Evolutionary conservation across 2,329 filamentous ascomycete species (phyloP), one percentile per base, ranked within the genome.

Genomic region (Thelonectria discophora): DNA sequence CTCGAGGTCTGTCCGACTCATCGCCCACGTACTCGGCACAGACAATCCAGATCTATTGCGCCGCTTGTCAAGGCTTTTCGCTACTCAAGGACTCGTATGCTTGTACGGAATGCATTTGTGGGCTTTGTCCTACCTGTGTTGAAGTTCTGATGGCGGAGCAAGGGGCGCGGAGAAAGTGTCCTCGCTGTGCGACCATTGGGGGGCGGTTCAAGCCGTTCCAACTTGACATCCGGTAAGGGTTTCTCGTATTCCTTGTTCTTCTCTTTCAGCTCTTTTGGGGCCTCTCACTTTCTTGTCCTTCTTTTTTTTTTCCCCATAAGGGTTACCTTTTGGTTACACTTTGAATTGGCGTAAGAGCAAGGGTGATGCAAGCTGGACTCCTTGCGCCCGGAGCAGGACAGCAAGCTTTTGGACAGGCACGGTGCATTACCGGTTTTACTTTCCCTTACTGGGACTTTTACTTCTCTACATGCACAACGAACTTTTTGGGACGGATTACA

Each of bases 21-120:
- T 94, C 92, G 2, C 87, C 87, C 20, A 89, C 84, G 72, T 91
- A 91, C 79, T 87, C 86, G 17, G 88, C 90, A 8, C 91, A 93
- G 55, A 84, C 84, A 65, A 90, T 94, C 3, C 92, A 97, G 74
- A 97, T 98, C 43, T 97, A 97, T 75, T 98, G 94, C 75, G 92
- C 94, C 18, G 91, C 90, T 49, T 98, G 94, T 74, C 88, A 92
- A 66, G 87, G 90, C 39, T 82, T 93, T 17, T 94, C 90, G 53
- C 81, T 89, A 11, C 81, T 98, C 24, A 90, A 88, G 72, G 91
- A 94, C 71, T 95, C 92, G 34, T 97, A 93, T 73, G 94, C 94
- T 20, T 98, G 94, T 76, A 97, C 94, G 1, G 94, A 97, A 77
- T 98, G 95, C 76, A 97, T 98, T 65, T 97, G 93, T 75, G 94